A percentile compares a stretch with the other conserved stretches of the same genome.
Conservation (phyloP, 148 eudicot genomes). For the Dianthus caryophyllus region DNA sequence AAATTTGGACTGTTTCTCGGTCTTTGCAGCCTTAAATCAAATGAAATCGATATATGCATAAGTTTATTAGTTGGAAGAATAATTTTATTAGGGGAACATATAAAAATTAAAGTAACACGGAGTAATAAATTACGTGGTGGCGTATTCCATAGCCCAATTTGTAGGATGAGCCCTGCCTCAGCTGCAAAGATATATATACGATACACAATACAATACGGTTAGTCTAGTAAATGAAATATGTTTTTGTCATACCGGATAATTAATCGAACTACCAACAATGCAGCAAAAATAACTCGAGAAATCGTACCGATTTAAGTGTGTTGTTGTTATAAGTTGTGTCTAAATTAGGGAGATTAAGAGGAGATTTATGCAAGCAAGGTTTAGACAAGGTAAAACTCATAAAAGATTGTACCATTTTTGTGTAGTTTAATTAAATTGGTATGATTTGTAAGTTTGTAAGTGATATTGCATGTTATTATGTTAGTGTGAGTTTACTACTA, state of each 20-base stretch:
- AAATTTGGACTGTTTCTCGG: constrained; percentile 24
- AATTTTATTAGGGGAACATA: neutral
- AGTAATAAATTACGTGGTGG: constrained; percentile 33
- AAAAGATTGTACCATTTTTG: constrained; percentile 41
- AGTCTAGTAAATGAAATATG: neutral
- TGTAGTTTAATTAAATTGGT: neutral
- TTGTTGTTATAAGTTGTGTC: constrained; percentile 20
- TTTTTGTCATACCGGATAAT: no score
- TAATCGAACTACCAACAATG: neutral
- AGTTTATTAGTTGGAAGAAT: neutral
- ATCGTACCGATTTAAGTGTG: constrained; percentile 29
- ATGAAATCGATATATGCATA: neutral
- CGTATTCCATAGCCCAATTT: constrained; percentile 35
- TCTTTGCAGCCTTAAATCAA: constrained; percentile 20
- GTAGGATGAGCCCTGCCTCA: constrained; percentile 38
- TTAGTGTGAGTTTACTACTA: neutral
- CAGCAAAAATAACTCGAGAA: neutral
- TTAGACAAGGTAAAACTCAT: constrained; percentile 43
- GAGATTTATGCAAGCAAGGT: constrained; percentile 30
- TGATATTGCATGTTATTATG: neutral
- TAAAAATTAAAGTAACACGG: neutral
- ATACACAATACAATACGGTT: neutral
- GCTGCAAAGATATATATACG: constrained; percentile 35
- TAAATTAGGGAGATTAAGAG: constrained; percentile 27
- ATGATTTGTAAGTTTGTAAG: neutral